Percentiles rank a stretch among this genome's conserved stretches.
phyloP scores from a whole-genome alignment of 305 asterid species.

The Fraxinus baroniana region DNA sequence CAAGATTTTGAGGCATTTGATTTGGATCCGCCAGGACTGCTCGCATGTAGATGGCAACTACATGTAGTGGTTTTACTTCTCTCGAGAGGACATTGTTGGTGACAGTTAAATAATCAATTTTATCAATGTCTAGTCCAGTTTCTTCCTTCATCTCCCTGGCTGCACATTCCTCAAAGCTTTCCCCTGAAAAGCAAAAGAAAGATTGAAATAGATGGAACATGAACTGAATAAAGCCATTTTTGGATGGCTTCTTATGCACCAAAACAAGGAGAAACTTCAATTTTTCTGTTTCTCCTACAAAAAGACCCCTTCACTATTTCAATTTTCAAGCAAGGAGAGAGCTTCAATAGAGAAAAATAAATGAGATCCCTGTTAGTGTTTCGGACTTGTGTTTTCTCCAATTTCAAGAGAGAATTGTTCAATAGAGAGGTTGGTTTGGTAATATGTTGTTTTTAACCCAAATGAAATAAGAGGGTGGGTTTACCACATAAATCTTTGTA shows the following conservation, averaged over 20 bases:
- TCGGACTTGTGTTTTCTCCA: not conserved
- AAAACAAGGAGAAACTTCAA: not conserved
- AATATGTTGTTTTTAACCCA: not conserved
- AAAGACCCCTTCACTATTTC: not conserved
- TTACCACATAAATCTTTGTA: not conserved
- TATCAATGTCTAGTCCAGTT: conserved; percentile 53
- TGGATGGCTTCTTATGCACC: not conserved
- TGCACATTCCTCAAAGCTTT: conserved; percentile 72
- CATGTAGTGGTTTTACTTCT: conserved; percentile 33
- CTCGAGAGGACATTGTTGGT: conserved; percentile 41
- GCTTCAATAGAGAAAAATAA: too few species aligned
- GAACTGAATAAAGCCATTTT: not conserved
- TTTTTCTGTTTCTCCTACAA: not conserved
- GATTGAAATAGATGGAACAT: not conserved
- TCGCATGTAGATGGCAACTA: conserved; percentile 45
- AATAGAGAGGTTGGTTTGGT: not conserved
- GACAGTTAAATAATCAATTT: conserved; percentile 44
- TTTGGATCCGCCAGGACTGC: conserved; percentile 32
- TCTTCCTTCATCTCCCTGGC: conserved; percentile 73
- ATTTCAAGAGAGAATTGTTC: not conserved
- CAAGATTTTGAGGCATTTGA: conserved; percentile 40
- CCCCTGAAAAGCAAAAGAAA: conserved; percentile 38
- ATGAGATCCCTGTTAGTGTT: not conserved
- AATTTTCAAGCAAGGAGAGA: not conserved
- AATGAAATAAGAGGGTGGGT: not conserved